Evolutionary conservation across 2,329 filamentous ascomycete species (phyloP).

Genomic region (Curvularia lunata): DNA sequence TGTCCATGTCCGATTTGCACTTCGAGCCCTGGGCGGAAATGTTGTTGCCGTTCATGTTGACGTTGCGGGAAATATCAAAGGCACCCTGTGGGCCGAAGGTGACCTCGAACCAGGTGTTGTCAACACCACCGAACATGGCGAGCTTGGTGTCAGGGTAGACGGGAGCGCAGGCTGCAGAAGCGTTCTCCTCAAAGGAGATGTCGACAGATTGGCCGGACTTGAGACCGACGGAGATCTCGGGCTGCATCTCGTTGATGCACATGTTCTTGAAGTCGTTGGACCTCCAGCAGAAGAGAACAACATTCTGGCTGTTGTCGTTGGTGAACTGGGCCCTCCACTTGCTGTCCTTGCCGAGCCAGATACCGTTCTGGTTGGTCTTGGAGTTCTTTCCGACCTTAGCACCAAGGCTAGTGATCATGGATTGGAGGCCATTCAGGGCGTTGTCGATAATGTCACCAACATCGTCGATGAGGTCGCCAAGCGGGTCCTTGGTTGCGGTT

Average conservation of each 20-base stretch:
- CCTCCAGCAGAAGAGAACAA: slow-evolving; percentile 49
- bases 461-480: slow-evolving; percentile 12
- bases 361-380: slow-evolving; percentile 36
- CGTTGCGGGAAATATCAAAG: slow-evolving; percentile 54
- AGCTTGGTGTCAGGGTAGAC: slow-evolving; percentile 46
- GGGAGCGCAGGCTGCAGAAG: slow-evolving; percentile 52
- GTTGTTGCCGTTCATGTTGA: slow-evolving; percentile 53
- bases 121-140: slow-evolving; percentile 48
- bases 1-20: slow-evolving; percentile 52
- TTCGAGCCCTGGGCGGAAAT: slow-evolving; percentile 50
- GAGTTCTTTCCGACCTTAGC: slow-evolving; percentile 37
- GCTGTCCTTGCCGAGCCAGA: slow-evolving; percentile 48
- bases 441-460: slow-evolving; percentile 15
- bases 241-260: slow-evolving; percentile 45
- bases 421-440: slow-evolving; percentile 28
- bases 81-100: slow-evolving; percentile 50
- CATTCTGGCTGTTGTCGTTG: slow-evolving; percentile 43
- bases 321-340: slow-evolving; percentile 45
- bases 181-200: slow-evolving; percentile 48
- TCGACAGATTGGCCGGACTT: slow-evolving; percentile 45
- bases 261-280: slow-evolving; percentile 43
- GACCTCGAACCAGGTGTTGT: slow-evolving; percentile 56
- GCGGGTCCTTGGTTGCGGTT: slow-evolving; percentile 1
- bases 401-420: slow-evolving; percentile 30
- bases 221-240: slow-evolving; percentile 51